These are phyloP conservation scores for Neurospora sp. DNA, from an alignment of 495 filamentous ascomycete genomes.

Conservation along the genomic window DNA sequence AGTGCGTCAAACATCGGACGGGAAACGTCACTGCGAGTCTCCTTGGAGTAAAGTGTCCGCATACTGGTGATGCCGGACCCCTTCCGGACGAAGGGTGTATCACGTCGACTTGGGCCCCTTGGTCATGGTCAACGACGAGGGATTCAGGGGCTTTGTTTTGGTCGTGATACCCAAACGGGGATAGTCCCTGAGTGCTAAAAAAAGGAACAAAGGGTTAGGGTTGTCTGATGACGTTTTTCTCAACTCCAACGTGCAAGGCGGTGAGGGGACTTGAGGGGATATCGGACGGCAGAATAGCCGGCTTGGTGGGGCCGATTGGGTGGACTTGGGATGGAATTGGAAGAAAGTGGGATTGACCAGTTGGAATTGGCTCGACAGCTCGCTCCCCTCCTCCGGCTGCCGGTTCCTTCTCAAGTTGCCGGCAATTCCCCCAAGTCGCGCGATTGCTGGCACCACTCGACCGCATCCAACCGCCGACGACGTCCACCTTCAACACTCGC, in stretches of 20 bases:
- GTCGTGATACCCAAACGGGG: neutral
- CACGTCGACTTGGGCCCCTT: neutral
- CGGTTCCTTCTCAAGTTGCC: neutral
- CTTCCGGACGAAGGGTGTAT: neutral
- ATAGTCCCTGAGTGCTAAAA: neutral
- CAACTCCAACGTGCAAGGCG: neutral
- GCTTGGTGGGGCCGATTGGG: neutral
- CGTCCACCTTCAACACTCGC: neutral
- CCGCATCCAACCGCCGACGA: neutral
- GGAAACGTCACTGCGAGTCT: neutral
- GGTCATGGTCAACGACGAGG: neutral
- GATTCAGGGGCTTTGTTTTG: neutral
- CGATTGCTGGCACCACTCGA: neutral
- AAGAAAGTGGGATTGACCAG: neutral
- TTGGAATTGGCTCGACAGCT: neutral
- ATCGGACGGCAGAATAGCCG: neutral
- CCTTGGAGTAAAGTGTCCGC: neutral
- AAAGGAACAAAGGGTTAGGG: neutral
- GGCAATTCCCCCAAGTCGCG: neutral
- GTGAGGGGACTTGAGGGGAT: neutral
- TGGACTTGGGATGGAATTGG: neutral
- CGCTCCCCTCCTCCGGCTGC: neutral
- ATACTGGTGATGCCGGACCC: neutral
- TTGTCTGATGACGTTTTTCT: neutral
- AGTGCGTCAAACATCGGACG: neutral